These are phyloP conservation scores for Citrus reticulata DNA, from an alignment of 345 rosid genomes.

Conservation along the genomic window DNA sequence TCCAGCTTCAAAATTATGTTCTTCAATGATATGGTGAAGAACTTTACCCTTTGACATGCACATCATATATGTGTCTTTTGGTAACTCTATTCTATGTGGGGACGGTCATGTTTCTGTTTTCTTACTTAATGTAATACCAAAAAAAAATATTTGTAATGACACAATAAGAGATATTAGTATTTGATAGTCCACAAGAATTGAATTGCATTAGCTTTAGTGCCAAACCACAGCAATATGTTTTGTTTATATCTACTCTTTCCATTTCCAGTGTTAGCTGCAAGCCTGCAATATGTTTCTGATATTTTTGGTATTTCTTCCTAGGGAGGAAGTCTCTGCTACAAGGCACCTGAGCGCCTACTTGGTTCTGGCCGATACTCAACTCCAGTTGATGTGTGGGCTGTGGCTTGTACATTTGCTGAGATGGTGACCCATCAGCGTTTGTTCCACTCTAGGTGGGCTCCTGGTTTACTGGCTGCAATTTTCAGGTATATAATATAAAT, in stretches of 20 bases:
- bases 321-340: neutral
- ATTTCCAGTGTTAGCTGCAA: neutral
- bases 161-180: neutral
- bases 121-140: neutral
- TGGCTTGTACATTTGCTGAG: slow-evolving; percentile 12
- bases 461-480: neutral
- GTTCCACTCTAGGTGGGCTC: neutral
- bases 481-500: neutral
- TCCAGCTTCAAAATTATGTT: too few relatives aligned
- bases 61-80: too few relatives aligned
- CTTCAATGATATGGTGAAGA: too few relatives aligned
- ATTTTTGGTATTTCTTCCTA: neutral
- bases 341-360: slow-evolving; percentile 7
- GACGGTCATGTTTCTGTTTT: neutral
- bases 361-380: neutral
- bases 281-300: too few relatives aligned
- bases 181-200: neutral
- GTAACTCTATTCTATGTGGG: too few relatives aligned
- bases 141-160: too few relatives aligned
- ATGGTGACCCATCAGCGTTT: slow-evolving; percentile 1
- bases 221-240: neutral
- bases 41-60: too few relatives aligned
- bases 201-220: neutral
- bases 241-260: neutral
- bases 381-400: slow-evolving; percentile 1